Evolutionary conservation across 164 flowering plant genomes (phyloP).

Genomic region (Piper longum): DNA sequence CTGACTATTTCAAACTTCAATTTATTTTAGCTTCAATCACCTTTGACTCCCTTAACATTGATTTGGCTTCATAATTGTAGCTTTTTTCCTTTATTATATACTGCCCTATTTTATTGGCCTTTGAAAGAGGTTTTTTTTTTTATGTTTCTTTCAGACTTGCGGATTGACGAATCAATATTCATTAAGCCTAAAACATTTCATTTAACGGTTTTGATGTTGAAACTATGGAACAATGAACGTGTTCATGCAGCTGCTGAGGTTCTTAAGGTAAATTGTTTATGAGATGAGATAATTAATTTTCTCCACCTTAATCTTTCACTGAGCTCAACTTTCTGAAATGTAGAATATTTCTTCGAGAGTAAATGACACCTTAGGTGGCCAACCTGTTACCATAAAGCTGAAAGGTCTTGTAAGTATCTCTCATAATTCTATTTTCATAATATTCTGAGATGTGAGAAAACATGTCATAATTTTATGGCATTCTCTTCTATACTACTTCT

Average conservation of each 20-base stretch:
- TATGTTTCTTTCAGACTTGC: conserved; percentile 29
- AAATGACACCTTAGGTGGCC: conserved; percentile 55
- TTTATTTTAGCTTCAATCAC: no score
- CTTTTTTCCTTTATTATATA: background rate
- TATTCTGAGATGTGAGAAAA: background rate
- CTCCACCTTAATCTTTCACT: background rate
- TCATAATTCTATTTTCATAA: background rate
- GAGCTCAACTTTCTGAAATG: conserved; percentile 3
- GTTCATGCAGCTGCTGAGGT: conserved; percentile 59
- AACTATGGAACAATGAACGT: conserved; percentile 85
- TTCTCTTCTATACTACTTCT: background rate
- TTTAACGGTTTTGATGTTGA: conserved; percentile 91
- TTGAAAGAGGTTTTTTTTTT: background rate
- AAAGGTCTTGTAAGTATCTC: conserved; percentile 68
- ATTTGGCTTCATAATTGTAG: no score
- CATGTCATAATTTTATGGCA: background rate
- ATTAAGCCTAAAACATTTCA: conserved; percentile 90
- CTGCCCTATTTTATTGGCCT: background rate
- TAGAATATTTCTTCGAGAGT: conserved; percentile 65
- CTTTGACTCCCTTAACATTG: no score
- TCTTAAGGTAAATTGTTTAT: conserved; percentile 44
- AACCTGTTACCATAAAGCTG: conserved; percentile 59
- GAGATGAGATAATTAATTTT: background rate
- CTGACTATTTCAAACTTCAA: no score
- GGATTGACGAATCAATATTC: conserved; percentile 82